Conservation (phyloP, 177 flowering plant species). For the Vitis hybrid region DNA sequence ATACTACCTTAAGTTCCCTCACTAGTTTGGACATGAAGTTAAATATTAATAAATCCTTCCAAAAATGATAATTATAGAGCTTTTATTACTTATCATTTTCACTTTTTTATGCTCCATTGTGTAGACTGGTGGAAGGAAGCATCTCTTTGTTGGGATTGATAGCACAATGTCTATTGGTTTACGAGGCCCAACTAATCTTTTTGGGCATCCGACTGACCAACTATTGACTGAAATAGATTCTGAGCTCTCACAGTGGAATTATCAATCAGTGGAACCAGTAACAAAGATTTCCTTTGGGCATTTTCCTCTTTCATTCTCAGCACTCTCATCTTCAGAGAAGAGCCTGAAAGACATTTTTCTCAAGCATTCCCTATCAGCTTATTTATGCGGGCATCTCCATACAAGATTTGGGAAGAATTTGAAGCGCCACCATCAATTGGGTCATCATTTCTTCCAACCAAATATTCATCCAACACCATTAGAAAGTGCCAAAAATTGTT, state of each 20-base stretch:
- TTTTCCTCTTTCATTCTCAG: conserved; percentile 89
- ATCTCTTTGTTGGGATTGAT: conserved; percentile 91
- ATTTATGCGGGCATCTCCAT: conserved; percentile 95
- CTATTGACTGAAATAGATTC: conserved; percentile 58
- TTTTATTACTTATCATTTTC: neutral
- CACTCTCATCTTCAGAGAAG: conserved; percentile 61
- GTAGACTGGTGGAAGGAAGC: conserved; percentile 62
- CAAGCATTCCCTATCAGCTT: conserved; percentile 77
- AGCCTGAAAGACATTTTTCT: conserved; percentile 72
- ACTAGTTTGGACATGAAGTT: neutral
- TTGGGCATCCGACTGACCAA: conserved; percentile 91
- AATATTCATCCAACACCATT: conserved; percentile 44
- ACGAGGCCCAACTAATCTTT: conserved; percentile 92
- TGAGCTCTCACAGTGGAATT: conserved; percentile 83
- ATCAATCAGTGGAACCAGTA: conserved; percentile 39
- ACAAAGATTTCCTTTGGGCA: conserved; percentile 90
- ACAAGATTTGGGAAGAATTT: conserved; percentile 77
- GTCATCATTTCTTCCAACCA: conserved; percentile 45
- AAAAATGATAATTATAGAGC: conserved; percentile 6
- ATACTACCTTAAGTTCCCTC: neutral
- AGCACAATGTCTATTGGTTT: conserved; percentile 72
- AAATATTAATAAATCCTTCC: neutral
- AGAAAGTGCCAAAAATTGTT: conserved; percentile 38
- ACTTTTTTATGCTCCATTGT: conserved; percentile 16
- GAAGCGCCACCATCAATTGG: conserved; percentile 63